Conservation (phyloP, 2,329 filamentous ascomycete genomes). For the Boeremia exigua region DNA sequence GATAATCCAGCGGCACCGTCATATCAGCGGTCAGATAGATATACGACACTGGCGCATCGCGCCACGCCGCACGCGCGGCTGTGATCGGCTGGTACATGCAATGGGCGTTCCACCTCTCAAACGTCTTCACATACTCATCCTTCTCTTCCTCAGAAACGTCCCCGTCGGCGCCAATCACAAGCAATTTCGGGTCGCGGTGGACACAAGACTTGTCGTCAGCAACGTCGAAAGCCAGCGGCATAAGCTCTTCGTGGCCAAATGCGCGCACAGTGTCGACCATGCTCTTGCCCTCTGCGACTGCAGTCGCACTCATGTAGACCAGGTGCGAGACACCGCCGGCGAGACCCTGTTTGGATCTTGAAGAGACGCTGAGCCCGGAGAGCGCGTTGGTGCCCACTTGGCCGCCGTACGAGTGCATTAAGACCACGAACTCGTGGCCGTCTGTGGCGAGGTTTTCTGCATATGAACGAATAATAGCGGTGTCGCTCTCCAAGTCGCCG, state of each 20-base stretch:
- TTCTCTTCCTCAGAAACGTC: neutral
- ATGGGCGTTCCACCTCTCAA: neutral
- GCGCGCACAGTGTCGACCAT: neutral
- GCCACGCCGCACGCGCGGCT: too few species aligned
- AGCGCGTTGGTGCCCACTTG: neutral
- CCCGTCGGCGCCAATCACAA: neutral
- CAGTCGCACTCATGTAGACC: neutral
- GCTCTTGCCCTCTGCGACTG: neutral
- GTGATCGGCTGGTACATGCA: neutral
- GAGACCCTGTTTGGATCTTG: neutral
- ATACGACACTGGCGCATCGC: too few species aligned
- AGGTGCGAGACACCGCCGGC: neutral
- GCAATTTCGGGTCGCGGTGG: neutral
- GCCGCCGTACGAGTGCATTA: neutral
- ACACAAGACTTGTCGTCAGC: neutral
- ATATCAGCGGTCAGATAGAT: too few species aligned
- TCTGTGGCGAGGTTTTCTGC: neutral
- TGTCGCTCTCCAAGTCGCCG: neutral
- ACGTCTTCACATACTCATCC: neutral
- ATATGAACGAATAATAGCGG: neutral
- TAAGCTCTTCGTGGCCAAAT: neutral
- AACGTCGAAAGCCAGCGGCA: neutral
- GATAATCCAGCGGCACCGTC: neutral
- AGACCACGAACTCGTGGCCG: neutral
- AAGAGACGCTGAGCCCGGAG: neutral